Base-by-base conservation (phyloP, 2,329 filamentous ascomycete genomes). In the Aspergillus oerlinghausenensis region DNA sequence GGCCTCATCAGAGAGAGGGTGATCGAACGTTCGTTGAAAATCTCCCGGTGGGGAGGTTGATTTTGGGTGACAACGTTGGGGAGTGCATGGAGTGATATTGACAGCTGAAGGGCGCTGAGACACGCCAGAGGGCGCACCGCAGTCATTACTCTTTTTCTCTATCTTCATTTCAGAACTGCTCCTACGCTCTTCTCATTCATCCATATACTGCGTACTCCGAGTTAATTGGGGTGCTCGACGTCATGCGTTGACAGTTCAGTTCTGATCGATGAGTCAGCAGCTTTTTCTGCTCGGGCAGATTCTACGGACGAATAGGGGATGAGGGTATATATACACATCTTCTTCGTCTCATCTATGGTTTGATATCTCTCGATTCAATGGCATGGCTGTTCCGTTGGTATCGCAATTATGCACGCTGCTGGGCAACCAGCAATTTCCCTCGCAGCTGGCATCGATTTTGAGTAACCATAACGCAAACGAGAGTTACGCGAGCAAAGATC, bases 281-380 rank as follows among this genome's bases (percentile, higher is more conserved):
- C 7, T 21, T 29, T 56, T 56, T 60, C 59, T 60, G 59, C 59
- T 48, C 55, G 21, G 59, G 59, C 59, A 61, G 60, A 63, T 56
- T 45, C 52, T 32, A 52, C 14, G 11, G 11, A 14, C 11, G 11
- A 35, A 29, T 29, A 32, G 29, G 29, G 32, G 14, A 17, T 4
- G 3, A 14, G 9, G 4, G 10, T 32, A 19, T n/a, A 35, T 3
- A 23, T 23, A 23, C 29, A 28, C 8, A 32, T 21, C 25, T 49
- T 55, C 52, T 1, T 19, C 21, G 5, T 38, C 51, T 38, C 51
- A 19, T 7, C 32, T 17, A 4, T 14, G 32, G 6, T 35, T 11
- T 35, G 32, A 35, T 17, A 17, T 35, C 32, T 3, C 4, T 35
- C 11, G 14, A 35, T 2, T 35, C 11, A 14, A 35, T 35, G 32